Percentiles rank a stretch among this genome's conserved stretches.
Evolutionary conservation across 768 basidiomycete species (phyloP).

Genomic region (Obba rivulosa): DNA sequence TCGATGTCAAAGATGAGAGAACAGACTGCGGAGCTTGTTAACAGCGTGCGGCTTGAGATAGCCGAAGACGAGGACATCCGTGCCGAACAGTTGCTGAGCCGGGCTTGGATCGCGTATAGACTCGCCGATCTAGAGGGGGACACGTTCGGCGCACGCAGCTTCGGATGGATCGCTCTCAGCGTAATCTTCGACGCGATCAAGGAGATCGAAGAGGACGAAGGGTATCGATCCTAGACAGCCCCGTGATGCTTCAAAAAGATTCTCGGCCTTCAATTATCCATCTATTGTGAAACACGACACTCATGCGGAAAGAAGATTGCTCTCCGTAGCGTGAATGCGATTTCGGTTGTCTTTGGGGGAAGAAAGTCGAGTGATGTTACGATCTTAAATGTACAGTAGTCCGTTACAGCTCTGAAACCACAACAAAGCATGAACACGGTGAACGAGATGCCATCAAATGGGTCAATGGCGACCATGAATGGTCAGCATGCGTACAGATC

Average conservation of each 20-base stretch:
- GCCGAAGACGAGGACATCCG: constrained; percentile 40
- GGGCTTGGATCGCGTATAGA: constrained; percentile 54
- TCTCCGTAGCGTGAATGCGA: too few relatives aligned
- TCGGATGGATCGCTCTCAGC: constrained; percentile 56
- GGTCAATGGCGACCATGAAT: constrained; percentile 8
- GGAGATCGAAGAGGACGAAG: constrained; percentile 36
- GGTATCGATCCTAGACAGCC: neutral
- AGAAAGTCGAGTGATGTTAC: neutral
- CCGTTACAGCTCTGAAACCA: too few relatives aligned
- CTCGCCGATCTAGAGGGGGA: constrained; percentile 32
- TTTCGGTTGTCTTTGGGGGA: neutral
- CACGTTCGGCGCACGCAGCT: constrained; percentile 54
- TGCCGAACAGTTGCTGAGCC: constrained; percentile 35
- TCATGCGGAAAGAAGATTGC: too few relatives aligned
- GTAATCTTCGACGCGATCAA: constrained; percentile 48
- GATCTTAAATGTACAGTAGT: too few relatives aligned
- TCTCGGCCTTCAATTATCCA: too few relatives aligned
- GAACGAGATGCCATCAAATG: neutral
- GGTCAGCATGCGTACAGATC: constrained; percentile 3
- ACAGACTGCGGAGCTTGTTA: constrained; percentile 47
- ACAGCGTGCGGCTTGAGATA: constrained; percentile 44
- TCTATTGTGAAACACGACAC: too few relatives aligned
- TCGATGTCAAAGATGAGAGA: constrained; percentile 52
- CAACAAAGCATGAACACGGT: constrained; percentile 7
- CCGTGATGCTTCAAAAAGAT: neutral